A percentile compares a stretch with the other conserved stretches of the same genome.
Evolutionary conservation across 2,329 filamentous ascomycete species (phyloP).

Genomic region (Nothopassalora personata): DNA sequence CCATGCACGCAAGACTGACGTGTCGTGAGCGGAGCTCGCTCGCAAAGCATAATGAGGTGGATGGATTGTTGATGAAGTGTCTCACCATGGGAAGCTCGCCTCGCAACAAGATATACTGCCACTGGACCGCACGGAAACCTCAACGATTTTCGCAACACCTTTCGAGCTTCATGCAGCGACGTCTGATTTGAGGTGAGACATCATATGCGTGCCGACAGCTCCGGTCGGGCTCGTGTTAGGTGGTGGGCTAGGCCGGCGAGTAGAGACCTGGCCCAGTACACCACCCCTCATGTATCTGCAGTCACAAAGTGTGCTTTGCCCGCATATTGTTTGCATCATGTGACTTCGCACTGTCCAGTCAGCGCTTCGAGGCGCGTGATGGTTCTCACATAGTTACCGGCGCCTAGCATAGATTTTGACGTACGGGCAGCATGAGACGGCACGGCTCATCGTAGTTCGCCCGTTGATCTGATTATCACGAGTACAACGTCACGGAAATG

Average conservation of each 20-base stretch:
- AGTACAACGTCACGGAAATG: background rate
- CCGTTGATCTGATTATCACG: background rate
- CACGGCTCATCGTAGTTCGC: background rate
- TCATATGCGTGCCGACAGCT: background rate
- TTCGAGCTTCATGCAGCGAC: slow-evolving; percentile 4
- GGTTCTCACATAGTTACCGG: background rate
- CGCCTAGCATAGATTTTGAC: background rate
- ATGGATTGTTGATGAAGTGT: background rate
- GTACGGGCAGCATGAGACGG: background rate
- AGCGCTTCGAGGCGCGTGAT: background rate
- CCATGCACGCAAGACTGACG: background rate
- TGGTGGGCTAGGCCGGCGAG: slow-evolving; percentile 2
- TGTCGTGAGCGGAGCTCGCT: background rate
- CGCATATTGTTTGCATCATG: background rate
- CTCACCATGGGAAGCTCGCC: background rate
- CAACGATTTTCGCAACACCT: background rate
- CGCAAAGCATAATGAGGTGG: background rate
- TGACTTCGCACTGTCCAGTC: background rate
- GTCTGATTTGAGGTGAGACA: background rate
- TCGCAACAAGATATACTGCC: background rate
- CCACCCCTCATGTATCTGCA: background rate
- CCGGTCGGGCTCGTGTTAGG: background rate
- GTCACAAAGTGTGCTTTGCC: background rate
- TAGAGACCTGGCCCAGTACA: background rate
- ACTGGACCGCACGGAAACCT: background rate